Conservation (phyloP, 2,329 filamentous ascomycete genomes). For the Aspergillus pseudoglaucus region DNA sequence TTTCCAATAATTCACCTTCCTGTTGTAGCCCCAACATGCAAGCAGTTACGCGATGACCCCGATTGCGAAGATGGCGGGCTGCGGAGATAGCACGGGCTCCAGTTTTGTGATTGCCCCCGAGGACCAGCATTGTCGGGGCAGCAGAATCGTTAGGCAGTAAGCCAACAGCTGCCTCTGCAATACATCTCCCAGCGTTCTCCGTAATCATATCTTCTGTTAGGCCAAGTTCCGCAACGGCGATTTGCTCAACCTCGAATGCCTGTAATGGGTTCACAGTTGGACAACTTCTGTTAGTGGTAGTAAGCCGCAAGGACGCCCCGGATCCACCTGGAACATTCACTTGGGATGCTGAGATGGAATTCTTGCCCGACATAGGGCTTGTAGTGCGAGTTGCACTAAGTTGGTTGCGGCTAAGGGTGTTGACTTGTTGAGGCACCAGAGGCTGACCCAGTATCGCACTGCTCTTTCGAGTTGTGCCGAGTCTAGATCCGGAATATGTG, state of each 20-base stretch:
- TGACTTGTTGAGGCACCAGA: constrained; percentile 28
- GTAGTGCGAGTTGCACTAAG: constrained; percentile 31
- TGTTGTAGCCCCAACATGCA: constrained; percentile 81
- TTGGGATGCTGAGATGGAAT: constrained; percentile 36
- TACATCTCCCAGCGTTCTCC: constrained; percentile 82
- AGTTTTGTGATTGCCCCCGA: constrained; percentile 94
- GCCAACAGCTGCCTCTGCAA: constrained; percentile 71
- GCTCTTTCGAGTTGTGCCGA: constrained; percentile 36
- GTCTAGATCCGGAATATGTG: constrained; percentile 37
- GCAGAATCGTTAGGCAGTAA: constrained; percentile 54
- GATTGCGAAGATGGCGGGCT: constrained; percentile 77
- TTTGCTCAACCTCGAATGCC: constrained; percentile 88
- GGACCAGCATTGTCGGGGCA: constrained; percentile 60
- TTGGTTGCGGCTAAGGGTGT: constrained; percentile 28
- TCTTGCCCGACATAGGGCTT: constrained; percentile 36
- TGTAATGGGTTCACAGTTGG: constrained; percentile 63
- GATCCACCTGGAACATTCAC: constrained; percentile 31
- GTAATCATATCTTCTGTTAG: constrained; percentile 84
- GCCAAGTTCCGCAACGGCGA: constrained; percentile 79
- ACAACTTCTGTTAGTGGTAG: constrained; percentile 49
- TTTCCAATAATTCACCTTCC: constrained; percentile 72
- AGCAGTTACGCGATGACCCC: constrained; percentile 71
- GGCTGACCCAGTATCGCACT: constrained; percentile 36
- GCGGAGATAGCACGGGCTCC: constrained; percentile 79
- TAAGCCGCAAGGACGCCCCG: constrained; percentile 45